Percentiles rank a stretch among this genome's conserved stretches.
Conservation (phyloP, 148 eudicot species). For the Dianthus caryophyllus region DNA sequence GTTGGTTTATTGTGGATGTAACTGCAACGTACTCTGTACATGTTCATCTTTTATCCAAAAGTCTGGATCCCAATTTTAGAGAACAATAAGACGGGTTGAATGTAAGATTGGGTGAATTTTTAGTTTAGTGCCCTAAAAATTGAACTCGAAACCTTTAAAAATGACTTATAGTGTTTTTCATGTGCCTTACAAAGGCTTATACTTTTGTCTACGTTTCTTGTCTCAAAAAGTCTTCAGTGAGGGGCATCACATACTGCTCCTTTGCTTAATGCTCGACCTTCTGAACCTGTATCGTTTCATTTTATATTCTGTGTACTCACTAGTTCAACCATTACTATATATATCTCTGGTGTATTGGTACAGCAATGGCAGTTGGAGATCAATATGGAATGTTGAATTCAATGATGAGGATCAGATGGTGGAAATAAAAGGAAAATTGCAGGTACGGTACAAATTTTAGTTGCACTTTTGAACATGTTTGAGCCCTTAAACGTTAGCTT, state of each 20-base stretch:
- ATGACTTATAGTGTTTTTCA: background rate
- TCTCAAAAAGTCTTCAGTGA: background rate
- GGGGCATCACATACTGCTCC: conserved; percentile 1
- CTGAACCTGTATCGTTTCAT: conserved; percentile 7
- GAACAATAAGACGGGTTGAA: background rate
- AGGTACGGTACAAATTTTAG: conserved; percentile 40
- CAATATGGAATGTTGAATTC: conserved; percentile 77
- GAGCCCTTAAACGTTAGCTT: conserved; percentile 1
- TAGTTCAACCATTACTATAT: conserved; percentile 12
- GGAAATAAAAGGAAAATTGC: conserved; percentile 76
- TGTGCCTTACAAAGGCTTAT: background rate
- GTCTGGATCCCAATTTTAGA: background rate
- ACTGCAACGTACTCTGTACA: background rate
- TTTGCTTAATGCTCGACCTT: background rate
- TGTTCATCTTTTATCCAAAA: background rate
- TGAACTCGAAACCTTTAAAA: background rate
- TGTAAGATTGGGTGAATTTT: background rate
- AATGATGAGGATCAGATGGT: conserved; percentile 74
- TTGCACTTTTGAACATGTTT: background rate
- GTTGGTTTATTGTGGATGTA: background rate
- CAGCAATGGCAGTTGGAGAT: conserved; percentile 98
- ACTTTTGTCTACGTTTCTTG: background rate
- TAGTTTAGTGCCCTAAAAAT: background rate
- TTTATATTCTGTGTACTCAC: background rate
- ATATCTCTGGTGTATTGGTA: conserved; percentile 15